Evolutionary conservation across 257 asterid genomes (phyloP).

Genomic region (Jasminum sambac): DNA sequence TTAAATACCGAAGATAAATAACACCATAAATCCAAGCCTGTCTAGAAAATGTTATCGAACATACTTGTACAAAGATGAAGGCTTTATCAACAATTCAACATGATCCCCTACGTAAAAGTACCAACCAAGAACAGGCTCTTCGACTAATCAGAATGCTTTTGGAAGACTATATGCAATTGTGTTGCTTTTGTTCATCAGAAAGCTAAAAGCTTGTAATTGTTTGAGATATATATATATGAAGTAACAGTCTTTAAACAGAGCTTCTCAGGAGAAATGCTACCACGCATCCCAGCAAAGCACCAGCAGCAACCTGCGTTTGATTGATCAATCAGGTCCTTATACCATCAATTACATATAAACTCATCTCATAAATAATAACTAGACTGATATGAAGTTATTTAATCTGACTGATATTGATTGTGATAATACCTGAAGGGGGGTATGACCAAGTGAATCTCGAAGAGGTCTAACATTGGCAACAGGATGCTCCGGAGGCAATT

Average conservation of each 20-base stretch:
- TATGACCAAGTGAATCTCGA: constrained; percentile 94
- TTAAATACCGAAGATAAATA: not conserved
- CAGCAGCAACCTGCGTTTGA: constrained; percentile 64
- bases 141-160: not conserved
- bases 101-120: too few species aligned
- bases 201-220: not conserved
- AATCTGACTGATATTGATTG: not conserved
- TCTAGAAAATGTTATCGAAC: not conserved
- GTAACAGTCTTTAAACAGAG: constrained; percentile 25
- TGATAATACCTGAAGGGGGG: constrained; percentile 81
- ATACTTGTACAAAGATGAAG: not conserved
- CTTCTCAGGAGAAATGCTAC: constrained; percentile 55
- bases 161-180: constrained; percentile 12
- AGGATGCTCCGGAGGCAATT: constrained; percentile 99
- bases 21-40: not conserved
- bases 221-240: not conserved
- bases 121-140: too few species aligned
- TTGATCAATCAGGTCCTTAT: constrained; percentile 5
- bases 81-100: not conserved
- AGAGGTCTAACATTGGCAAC: constrained; percentile 92
- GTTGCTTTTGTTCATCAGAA: not conserved
- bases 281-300: constrained; percentile 64
- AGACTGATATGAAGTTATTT: not conserved
- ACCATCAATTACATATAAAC: not conserved
- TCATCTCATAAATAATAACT: constrained; percentile 2